These are phyloP conservation scores for Schrenkiella parvula DNA, from an alignment of 345 rosid genomes.

Conservation along the genomic window DNA sequence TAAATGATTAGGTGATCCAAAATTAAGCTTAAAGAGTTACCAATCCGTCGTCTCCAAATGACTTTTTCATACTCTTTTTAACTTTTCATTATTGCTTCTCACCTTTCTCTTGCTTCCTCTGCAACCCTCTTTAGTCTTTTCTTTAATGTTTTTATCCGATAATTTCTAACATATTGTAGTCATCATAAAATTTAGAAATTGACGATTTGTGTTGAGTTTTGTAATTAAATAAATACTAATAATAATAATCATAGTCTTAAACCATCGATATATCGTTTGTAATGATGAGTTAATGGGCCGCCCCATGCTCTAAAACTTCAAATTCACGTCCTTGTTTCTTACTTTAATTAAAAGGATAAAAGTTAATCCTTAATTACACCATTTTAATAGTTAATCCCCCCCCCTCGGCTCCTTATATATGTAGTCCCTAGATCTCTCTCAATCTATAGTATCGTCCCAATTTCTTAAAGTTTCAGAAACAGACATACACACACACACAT, in stretches of 20 bases:
- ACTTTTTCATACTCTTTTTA: conserved; percentile 10
- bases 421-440: not conserved
- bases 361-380: not conserved
- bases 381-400: not conserved
- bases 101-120: conserved; percentile 23
- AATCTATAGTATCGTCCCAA: not conserved
- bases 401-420: not conserved
- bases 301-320: conserved; percentile 3
- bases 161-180: no score
- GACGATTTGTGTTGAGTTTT: not conserved
- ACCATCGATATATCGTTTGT: not conserved
- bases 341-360: not conserved
- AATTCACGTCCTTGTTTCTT: conserved; percentile 1
- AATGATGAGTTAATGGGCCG: conserved; percentile 1
- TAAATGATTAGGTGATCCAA: conserved; percentile 25
- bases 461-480: not conserved
- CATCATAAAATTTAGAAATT: not conserved
- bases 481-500: not conserved
- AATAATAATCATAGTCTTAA: no score
- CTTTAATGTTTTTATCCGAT: not conserved
- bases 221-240: no score
- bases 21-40: conserved; percentile 30
- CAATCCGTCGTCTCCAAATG: conserved; percentile 14
- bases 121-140: conserved; percentile 12
- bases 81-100: conserved; percentile 33